Conservation (phyloP, 179 eudicot genomes). For the Amaranthus tricolor region DNA sequence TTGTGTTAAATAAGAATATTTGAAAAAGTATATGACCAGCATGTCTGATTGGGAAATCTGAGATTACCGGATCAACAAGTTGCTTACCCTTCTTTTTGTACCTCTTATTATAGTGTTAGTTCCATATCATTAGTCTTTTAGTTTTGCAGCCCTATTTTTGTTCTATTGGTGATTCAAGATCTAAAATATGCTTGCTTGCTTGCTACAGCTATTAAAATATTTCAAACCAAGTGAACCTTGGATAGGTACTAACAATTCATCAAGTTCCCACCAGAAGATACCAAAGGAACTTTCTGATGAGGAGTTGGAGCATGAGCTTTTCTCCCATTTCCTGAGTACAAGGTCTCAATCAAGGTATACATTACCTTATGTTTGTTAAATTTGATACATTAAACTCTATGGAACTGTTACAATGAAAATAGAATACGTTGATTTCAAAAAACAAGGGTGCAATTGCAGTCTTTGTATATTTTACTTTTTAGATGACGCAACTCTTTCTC, state of each 20-base stretch:
- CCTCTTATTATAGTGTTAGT: neutral
- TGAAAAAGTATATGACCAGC: neutral
- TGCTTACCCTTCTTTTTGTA: neutral
- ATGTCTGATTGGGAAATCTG: neutral
- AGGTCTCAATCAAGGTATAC: conserved; percentile 44
- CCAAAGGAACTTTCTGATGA: conserved; percentile 41
- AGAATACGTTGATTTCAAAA: neutral
- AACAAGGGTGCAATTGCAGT: neutral
- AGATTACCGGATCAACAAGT: neutral
- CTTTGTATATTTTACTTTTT: neutral
- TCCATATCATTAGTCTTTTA: neutral
- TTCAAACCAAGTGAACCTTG: conserved; percentile 52
- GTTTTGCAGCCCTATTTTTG: no score
- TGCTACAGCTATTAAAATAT: conserved; percentile 42
- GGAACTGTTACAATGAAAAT: neutral
- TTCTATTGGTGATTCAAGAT: conserved; percentile 44
- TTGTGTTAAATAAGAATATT: no score
- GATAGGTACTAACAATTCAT: conserved; percentile 33
- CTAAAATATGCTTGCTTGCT: neutral
- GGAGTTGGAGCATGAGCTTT: conserved; percentile 49
- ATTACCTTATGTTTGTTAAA: neutral
- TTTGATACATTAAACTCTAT: neutral
- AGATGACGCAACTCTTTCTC: neutral
- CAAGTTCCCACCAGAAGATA: conserved; percentile 23
- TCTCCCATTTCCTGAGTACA: conserved; percentile 32